Evolutionary conservation across 116 monocot genomes (phyloP), one percentile per base, ranked within the genome.

Genomic region (Iris pallida): DNA sequence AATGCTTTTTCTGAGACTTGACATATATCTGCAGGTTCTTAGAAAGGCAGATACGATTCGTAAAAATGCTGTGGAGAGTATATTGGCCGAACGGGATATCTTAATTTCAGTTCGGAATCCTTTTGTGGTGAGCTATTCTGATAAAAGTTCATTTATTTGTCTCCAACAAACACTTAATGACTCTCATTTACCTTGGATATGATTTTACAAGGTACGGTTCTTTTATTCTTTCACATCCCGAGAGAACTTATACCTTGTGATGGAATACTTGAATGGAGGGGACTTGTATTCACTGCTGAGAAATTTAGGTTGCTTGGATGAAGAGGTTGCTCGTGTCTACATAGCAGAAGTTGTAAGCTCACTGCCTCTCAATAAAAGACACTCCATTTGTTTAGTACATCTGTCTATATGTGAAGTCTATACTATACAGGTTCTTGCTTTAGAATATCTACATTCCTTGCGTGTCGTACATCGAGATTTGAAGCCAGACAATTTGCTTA

Each of bases 31-130:
- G 41, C 78, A 99, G 99, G 99, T 99, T 53, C 88, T 99, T 51
- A 99, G 77, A 66, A 99, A 99, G 77, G 99, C 99, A 57, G 99
- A 99, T 76, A 99, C 93, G 93, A 99, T 99, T 45, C 87, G 99
- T 0, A 99, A 99, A 78, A 99, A 99, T 90, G 93, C 99, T 68
- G 99, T 99, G 57, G 99, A 99, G 82, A 99, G 90, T 81, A 99
- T 99, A 70, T 77, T 99, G 76, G 99, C 99, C 45, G 99, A 99
- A 80, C 93, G 99, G 42, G 84, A 99, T 73, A 99, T 99, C 69
- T 73, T 99, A 65, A 99, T 99, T 17, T 86, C 99, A 18, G 99
- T 93, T 52, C 82, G 88, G 16, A 93, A 99, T 84, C 99, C 99
- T 70, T 99, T 99, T 84, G 99, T 99, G 86, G 99, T 98, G 62